Base-by-base conservation (phyloP, 345 rosid species). In the Mangifera indica region DNA sequence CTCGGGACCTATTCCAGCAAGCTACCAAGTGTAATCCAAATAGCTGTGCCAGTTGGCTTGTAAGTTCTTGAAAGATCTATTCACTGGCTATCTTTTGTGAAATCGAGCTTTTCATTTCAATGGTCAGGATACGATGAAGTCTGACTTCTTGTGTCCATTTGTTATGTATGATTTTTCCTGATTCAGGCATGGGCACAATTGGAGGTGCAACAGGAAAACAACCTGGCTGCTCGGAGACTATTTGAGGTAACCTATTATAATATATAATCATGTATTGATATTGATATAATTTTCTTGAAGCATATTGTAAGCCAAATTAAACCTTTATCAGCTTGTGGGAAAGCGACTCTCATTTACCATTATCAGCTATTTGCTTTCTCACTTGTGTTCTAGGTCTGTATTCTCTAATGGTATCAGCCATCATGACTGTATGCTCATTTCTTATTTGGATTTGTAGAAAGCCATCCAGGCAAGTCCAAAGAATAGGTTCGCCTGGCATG, bases 21-120 rank as follows among this genome's bases (percentile, higher is more conserved):
- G 98, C 99, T 45, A 89, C 93, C n/a, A 91, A 88, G 56, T 87
- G 80, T 69, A 95, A 95, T 75, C 88, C 93, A 0, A 95, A 82
- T 73, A 95, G 99, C 83, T 92, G 98, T 62, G 97, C 99, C 48
- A 90, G 99, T 86, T 95, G 99, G 99, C 88, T 95, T 72, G 99
- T 95, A 87, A 90, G 92, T 89, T 49, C 72, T 72, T 80, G 52
- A 42, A 45, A 67, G 55, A 66, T 20, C 25, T 58, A 13, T 45
- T 18, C 72, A 42, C 54, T 15, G 49, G 51, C 60, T 63, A 18
- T 68, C 42, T 48, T 0, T 17, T 34, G 13, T 44, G 11, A 61
- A 22, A 51, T 18, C 29, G 34, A 54, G 48, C 66, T 59, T 57
- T 48, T 32, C 8, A 14, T 49, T 10, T 24, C 5, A 22, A 3